A percentile compares a stretch with the other conserved stretches of the same genome.
These are phyloP conservation scores for Trichoderma sp. DNA, from an alignment of 2,329 filamentous ascomycete species.

Conservation along the genomic window DNA sequence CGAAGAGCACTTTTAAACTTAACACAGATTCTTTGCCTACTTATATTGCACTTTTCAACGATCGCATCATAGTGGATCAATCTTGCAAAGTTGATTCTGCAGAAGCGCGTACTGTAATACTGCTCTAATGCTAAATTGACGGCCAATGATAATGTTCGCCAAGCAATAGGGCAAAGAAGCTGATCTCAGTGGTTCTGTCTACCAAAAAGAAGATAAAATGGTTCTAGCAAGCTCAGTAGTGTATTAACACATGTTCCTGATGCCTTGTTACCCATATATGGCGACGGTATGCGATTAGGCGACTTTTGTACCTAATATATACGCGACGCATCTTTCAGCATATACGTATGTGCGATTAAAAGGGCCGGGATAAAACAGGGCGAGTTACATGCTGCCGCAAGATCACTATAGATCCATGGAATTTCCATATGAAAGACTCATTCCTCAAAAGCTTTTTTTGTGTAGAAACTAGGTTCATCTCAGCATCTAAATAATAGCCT, in stretches of 20 bases:
- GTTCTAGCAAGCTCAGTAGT: background rate
- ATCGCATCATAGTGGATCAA: constrained; percentile 24
- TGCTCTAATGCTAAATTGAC: background rate
- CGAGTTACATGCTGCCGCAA: background rate
- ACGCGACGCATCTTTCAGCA: background rate
- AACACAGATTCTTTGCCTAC: no score
- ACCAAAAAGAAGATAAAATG: background rate
- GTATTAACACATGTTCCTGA: background rate
- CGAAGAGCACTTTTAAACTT: no score
- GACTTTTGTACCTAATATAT: background rate
- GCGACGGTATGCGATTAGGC: background rate
- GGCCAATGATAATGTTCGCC: background rate
- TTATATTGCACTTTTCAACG: background rate
- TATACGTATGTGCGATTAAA: background rate
- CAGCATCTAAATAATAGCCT: no score
- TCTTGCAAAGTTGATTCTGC: constrained; percentile 14
- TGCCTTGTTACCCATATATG: background rate
- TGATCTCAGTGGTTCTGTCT: background rate
- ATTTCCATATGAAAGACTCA: background rate
- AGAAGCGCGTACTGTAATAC: background rate
- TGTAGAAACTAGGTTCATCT: background rate
- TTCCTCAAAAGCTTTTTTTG: background rate
- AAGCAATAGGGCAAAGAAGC: constrained; percentile 1
- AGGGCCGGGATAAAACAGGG: background rate
- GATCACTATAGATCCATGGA: background rate